Evolutionary conservation across 1,139 yeast genomes (phyloP).

Genomic region (Yamadazyma dushanensis): DNA sequence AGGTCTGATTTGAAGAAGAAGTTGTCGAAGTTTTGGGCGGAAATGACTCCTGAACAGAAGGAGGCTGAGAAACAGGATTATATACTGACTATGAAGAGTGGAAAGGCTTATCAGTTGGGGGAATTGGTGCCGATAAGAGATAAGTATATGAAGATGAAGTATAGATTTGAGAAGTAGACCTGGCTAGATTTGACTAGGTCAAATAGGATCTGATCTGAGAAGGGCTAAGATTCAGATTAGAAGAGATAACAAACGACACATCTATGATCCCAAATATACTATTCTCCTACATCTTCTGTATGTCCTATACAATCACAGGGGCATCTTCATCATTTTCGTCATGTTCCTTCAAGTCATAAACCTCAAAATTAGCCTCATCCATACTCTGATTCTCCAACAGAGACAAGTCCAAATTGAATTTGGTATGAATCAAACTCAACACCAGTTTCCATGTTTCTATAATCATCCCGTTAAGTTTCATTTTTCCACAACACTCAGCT

Average conservation of each 20-base stretch:
- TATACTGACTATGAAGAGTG: constrained; percentile 25
- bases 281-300: too few species aligned
- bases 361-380: constrained; percentile 24
- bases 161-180: constrained; percentile 1
- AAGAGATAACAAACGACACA: too few species aligned
- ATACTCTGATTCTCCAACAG: constrained; percentile 10
- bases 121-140: constrained; percentile 17
- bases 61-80: constrained; percentile 22
- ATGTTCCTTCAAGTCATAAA: constrained; percentile 21
- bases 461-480: constrained; percentile 23
- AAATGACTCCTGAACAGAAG: constrained; percentile 18
- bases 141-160: constrained; percentile 10
- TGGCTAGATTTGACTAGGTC: not conserved
- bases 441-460: constrained; percentile 20
- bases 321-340: constrained; percentile 31
- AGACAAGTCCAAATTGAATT: constrained; percentile 20
- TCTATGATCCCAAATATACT: too few species aligned
- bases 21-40: constrained; percentile 25
- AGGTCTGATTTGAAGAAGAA: constrained; percentile 6
- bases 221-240: too few species aligned
- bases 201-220: too few species aligned
- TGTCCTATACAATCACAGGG: constrained; percentile 28
- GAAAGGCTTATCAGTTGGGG: constrained; percentile 34
- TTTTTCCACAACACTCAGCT: constrained; percentile 21
- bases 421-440: constrained; percentile 10